Base-by-base conservation (phyloP, 345 rosid genomes). In the Camelina neglecta region DNA sequence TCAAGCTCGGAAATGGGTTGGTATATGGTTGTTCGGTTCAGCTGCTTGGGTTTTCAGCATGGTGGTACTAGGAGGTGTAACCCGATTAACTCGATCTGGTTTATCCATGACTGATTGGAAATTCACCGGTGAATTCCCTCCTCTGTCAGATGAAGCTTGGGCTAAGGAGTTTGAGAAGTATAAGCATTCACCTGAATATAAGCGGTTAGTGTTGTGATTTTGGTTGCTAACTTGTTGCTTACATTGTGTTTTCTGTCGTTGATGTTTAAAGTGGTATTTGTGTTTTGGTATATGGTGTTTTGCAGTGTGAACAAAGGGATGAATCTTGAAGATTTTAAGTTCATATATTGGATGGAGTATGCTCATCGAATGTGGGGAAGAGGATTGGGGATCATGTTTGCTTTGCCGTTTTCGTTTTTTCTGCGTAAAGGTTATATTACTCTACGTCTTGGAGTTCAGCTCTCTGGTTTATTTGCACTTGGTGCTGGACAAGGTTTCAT, bases 321-420 rank as follows among this genome's bases (percentile, higher is more conserved):
- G 97, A 90, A 77, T 44, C 59, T 95, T 73, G 97, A 87, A 67
- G 98, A 92, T 81, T 95, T 95, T 79, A 95, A 90, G 81, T 95
- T 95, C 73, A 95, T 92, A 51, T 95, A 87, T 81, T 89, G 99
- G 99, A 95, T 92, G 97, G 98, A 92, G 82, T 95, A 92, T 67
- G 97, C 90, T 38, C 97, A 92, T 81, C 93, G 94, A 24, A 90
- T 95, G 98, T 90, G 99, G 98, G 98, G 97, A 81, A 89, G 98
- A 83, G 99, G 87, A 47, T 82, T 95, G 16, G 98, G 99, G n/a
- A 72, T 95, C 83, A 83, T 92, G 89, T 95, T 95, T 82, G 96
- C 98, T n/a, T 79, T 92, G 58, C 99, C 99, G 44, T 95, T 95
- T 86, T 95, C 98, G 0, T 90, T 80, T 83, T 95, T 95, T 79